Evolutionary conservation across 2,329 filamentous ascomycete genomes (phyloP).

Genomic region (Ophiobolus disseminans): DNA sequence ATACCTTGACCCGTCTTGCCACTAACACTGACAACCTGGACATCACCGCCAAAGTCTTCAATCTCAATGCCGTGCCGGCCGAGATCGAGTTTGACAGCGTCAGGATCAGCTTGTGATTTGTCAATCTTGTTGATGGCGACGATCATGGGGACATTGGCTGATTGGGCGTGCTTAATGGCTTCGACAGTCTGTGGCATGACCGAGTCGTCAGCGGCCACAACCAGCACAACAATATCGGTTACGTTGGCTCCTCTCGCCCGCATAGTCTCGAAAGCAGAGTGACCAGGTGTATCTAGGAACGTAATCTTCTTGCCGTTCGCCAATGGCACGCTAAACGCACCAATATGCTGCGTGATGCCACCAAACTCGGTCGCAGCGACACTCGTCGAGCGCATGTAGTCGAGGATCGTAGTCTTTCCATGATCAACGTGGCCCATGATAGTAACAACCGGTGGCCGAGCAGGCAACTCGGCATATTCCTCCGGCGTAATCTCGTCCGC

Average conservation of each 20-base stretch:
- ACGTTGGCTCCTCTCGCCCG: constrained; percentile 93
- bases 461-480: constrained; percentile 72
- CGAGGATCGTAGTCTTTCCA: constrained; percentile 94
- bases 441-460: constrained; percentile 89
- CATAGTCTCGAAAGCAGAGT: constrained; percentile 96
- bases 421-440: constrained; percentile 99
- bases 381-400: constrained; percentile 91
- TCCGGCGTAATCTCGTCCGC: constrained; percentile 55
- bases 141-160: constrained; percentile 90
- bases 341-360: constrained; percentile 98
- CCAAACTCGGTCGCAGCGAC: constrained; percentile 91
- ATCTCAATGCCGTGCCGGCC: constrained; percentile 84
- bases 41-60: constrained; percentile 93
- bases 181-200: constrained; percentile 97
- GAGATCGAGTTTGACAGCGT: constrained; percentile 88
- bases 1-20: constrained; percentile 95
- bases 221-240: constrained; percentile 94
- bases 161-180: constrained; percentile 89
- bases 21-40: constrained; percentile 88
- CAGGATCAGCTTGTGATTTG: constrained; percentile 79
- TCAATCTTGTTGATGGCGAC: constrained; percentile 98
- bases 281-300: constrained; percentile 94
- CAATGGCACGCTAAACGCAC: constrained; percentile 90
- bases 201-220: constrained; percentile 95
- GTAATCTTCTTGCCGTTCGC: constrained; percentile 87